A percentile compares a stretch with the other conserved stretches of the same genome.
Evolutionary conservation across 2,329 filamentous ascomycete species (phyloP).

Genomic region (Stromatinia cepivora): DNA sequence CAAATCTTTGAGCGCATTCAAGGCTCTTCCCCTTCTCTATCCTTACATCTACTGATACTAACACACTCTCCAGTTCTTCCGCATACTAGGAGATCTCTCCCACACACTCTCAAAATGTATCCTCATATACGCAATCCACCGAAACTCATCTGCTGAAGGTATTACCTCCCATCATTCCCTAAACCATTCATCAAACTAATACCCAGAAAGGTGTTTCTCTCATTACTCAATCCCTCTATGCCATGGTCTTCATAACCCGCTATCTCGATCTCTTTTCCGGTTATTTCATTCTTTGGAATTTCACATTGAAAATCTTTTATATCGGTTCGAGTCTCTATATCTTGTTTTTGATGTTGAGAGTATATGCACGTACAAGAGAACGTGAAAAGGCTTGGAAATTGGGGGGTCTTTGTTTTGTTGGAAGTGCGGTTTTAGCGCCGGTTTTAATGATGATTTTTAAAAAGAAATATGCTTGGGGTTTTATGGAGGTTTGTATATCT

Average conservation of each 20-base stretch:
- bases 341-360: conserved; percentile 80
- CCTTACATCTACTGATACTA: neutral
- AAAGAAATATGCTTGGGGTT: conserved; percentile 47
- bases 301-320: conserved; percentile 87
- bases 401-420: conserved; percentile 66
- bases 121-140: conserved; percentile 86
- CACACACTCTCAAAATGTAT: conserved; percentile 87
- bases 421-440: conserved; percentile 67
- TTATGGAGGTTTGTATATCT: conserved; percentile 50
- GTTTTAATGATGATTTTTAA: conserved; percentile 71
- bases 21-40: neutral
- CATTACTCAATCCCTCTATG: conserved; percentile 87
- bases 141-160: conserved; percentile 83
- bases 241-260: conserved; percentile 78
- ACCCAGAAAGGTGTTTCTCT: conserved; percentile 63
- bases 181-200: neutral
- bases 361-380: conserved; percentile 85
- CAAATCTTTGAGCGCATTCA: neutral
- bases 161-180: neutral
- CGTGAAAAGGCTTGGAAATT: conserved; percentile 93
- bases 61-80: conserved; percentile 52
- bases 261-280: conserved; percentile 77
- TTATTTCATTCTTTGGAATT: conserved; percentile 63
- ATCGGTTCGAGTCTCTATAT: conserved; percentile 82
- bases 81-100: conserved; percentile 78